Percentiles rank a stretch among this genome's conserved stretches.
Evolutionary conservation across 2,329 filamentous ascomycete genomes (phyloP).

Genomic region (Dothistroma pini): DNA sequence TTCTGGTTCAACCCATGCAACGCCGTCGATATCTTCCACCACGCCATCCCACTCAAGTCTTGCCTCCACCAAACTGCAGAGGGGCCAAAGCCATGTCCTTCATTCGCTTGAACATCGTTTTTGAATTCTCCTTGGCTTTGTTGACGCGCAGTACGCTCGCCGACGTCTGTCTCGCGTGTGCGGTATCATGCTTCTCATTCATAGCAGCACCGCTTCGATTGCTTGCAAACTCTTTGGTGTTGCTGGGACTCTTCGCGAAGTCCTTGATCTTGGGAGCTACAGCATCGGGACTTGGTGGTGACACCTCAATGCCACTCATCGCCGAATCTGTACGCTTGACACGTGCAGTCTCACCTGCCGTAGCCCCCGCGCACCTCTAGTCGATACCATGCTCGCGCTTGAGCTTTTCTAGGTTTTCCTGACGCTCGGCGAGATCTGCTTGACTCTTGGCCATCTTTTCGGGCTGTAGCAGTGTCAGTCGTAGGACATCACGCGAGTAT

Average conservation of each 20-base stretch:
- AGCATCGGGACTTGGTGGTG: slow-evolving; percentile 18
- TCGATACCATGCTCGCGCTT: slow-evolving; percentile 98
- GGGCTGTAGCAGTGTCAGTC: slow-evolving; percentile 44
- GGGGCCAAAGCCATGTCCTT: slow-evolving; percentile 12
- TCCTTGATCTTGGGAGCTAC: slow-evolving; percentile 28
- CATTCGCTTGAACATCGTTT: slow-evolving; percentile 10
- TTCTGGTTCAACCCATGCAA: neutral
- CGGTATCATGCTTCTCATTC: slow-evolving; percentile 13
- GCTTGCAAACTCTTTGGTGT: neutral
- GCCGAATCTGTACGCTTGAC: slow-evolving; percentile 31
- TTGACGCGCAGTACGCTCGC: slow-evolving; percentile 8
- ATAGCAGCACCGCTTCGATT: neutral
- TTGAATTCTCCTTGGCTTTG: slow-evolving; percentile 11
- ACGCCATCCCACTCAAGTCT: neutral
- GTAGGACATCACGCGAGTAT: neutral
- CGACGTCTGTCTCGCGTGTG: slow-evolving; percentile 5
- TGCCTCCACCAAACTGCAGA: slow-evolving; percentile 5
- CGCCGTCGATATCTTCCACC: too few relatives aligned
- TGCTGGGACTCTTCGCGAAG: slow-evolving; percentile 20
- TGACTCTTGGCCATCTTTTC: slow-evolving; percentile 73
- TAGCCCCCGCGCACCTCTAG: slow-evolving; percentile 52
- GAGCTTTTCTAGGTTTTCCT: slow-evolving; percentile 96
- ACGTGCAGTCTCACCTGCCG: slow-evolving; percentile 28
- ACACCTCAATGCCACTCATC: slow-evolving; percentile 19
- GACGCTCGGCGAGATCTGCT: slow-evolving; percentile 79